Percentiles rank a stretch among this genome's conserved stretches.
These are phyloP conservation scores for Puccinellia tenuiflora DNA, from an alignment of 176 grass and related monocot species.

Conservation along the genomic window DNA sequence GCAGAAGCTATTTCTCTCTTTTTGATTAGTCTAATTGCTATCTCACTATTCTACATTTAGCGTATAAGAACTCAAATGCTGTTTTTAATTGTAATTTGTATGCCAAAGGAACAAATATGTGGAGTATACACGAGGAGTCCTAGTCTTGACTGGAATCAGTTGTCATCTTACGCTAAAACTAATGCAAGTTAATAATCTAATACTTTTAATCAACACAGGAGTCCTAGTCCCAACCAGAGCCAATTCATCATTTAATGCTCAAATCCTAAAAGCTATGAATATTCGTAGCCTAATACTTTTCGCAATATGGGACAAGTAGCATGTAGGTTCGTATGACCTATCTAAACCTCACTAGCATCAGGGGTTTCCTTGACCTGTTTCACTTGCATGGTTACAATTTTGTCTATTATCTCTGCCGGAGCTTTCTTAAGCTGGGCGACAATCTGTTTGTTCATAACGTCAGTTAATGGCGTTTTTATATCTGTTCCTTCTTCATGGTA, in stretches of 20 bases:
- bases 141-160: not conserved
- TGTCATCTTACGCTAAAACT: not conserved
- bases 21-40: not conserved
- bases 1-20: not conserved
- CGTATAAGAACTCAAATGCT: not conserved
- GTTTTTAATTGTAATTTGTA: not conserved
- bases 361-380: not conserved
- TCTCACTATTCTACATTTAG: not conserved
- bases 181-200: not conserved
- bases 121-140: not conserved
- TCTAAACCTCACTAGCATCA: not conserved
- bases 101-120: not conserved
- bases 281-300: not conserved
- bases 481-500: not conserved
- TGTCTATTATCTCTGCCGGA: not conserved
- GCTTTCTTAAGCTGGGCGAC: not conserved
- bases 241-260: not conserved
- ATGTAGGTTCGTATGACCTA: not conserved
- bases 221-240: not conserved
- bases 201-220: not conserved
- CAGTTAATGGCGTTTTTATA: not conserved
- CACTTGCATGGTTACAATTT: not conserved
- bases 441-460: not conserved
- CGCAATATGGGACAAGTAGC: not conserved
- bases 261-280: not conserved